phyloP scores from a whole-genome alignment of 331 rosid species.

The Quercus phellos region DNA sequence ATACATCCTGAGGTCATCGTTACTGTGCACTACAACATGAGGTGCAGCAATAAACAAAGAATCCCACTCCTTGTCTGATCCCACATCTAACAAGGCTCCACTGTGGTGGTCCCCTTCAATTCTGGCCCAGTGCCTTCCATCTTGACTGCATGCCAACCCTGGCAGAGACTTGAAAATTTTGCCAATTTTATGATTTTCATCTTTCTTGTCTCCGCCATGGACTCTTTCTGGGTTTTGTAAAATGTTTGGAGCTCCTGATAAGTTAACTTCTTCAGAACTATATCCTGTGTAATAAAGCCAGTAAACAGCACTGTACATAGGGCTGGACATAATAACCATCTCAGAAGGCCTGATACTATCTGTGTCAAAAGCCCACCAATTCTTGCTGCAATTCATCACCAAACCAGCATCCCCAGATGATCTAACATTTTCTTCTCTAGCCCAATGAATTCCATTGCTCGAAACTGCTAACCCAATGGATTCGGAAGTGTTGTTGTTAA shows the following conservation, averaged over 20 bases:
- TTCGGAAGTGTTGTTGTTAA: background rate
- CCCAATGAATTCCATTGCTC: background rate
- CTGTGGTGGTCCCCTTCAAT: conserved; percentile 21
- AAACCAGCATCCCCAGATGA: background rate
- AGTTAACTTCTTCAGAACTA: background rate
- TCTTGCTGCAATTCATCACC: conserved; percentile 6
- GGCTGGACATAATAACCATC: conserved; percentile 2
- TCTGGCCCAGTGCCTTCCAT: conserved; percentile 21
- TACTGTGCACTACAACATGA: background rate
- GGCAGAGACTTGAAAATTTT: background rate
- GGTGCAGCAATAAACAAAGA: background rate
- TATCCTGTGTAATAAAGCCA: conserved; percentile 6
- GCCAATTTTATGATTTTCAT: background rate
- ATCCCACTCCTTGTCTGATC: conserved; percentile 6
- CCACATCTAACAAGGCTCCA: background rate
- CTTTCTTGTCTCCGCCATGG: background rate
- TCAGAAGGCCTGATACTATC: conserved; percentile 1
- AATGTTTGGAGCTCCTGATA: background rate
- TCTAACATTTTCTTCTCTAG: background rate
- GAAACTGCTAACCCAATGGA: background rate
- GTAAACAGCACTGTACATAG: conserved; percentile 8
- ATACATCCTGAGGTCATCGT: background rate
- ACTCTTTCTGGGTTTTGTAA: background rate
- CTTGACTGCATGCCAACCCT: conserved; percentile 11
- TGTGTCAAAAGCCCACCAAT: conserved; percentile 7